Evolutionary conservation across 345 rosid genomes (phyloP), one percentile per base, ranked within the genome.

Genomic region (Ceriops decandra): DNA sequence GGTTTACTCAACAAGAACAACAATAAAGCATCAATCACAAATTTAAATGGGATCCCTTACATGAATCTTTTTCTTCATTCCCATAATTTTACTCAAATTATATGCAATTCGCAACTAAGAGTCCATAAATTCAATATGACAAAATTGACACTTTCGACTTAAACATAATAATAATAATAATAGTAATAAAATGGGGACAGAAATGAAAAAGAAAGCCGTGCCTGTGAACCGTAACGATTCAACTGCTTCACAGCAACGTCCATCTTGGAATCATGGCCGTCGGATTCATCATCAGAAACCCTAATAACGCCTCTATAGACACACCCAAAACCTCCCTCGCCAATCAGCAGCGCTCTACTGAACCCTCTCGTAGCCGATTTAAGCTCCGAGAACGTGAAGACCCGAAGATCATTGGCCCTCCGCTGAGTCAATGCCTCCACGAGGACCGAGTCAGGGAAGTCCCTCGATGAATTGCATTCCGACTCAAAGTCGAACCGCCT

Each of bases 221-320:
- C 99, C 99, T 95, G 96, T 88, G 85, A 86, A 69, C 99, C 99
- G 42, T 85, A 92, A 62, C 95, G 97, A 76, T 95, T 91, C 73
- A 95, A 79, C 82, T 91, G 97, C 64, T 95, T 95, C 21, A 95
- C 80, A 26, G 99, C 96, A 47, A 91, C 95, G 57, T 87, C 83
- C 64, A 86, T 62, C 80, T 82, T 86, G 6, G 80, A 78, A 74
- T 78, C 80, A 57, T 67, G 62, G 52, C 79, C 85, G 46, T 77
- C 68, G 27, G 60, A 67, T 35, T 53, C 65, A 8, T 59, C 76
- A 57, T 68, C 78, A 15, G 82, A 62, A 66, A 85, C 79, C 73
- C 76, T 76, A 69, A 93, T 84, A 28, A 85, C 84, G 35, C 92
- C 99, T 74, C 83, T 78, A 53, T 79, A 95, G 52, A 95, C 99